Conservation (phyloP, 371 early-diverging fungal species). For the Apophysomyces variabilis region DNA sequence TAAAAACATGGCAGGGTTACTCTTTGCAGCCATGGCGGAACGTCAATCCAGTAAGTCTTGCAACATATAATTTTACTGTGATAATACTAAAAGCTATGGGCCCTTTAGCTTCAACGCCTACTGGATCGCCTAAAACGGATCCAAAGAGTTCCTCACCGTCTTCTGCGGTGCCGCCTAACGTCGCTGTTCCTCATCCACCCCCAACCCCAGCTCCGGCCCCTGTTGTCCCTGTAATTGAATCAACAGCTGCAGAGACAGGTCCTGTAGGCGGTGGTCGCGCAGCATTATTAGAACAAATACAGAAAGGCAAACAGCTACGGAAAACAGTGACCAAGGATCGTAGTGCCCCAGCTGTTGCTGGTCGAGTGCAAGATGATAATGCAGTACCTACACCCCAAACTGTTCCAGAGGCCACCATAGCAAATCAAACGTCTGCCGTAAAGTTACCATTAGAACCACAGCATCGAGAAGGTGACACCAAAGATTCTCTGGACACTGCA, state of each 20-base stretch:
- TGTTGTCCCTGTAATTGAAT: background rate
- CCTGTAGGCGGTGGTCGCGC: slow-evolving; percentile 31
- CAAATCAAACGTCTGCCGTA: slow-evolving; percentile 15
- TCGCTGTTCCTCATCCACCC: slow-evolving; percentile 6
- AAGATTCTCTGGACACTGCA: slow-evolving; percentile 8
- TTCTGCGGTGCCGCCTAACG: background rate
- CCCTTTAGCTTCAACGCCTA: slow-evolving; percentile 7
- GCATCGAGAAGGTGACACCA: slow-evolving; percentile 25
- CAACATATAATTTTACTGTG: background rate
- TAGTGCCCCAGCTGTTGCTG: slow-evolving; percentile 38
- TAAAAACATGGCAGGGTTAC: slow-evolving; percentile 48
- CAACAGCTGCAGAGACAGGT: slow-evolving; percentile 16
- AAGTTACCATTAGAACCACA: slow-evolving; percentile 40
- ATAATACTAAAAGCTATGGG: slow-evolving; percentile 11
- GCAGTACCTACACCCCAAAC: slow-evolving; percentile 62
- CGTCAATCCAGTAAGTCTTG: slow-evolving; percentile 24
- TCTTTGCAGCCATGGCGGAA: slow-evolving; percentile 47
- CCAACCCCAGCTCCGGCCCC: slow-evolving; percentile 14
- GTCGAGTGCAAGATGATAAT: slow-evolving; percentile 28
- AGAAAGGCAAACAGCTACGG: slow-evolving; percentile 36
- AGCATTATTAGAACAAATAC: slow-evolving; percentile 51
- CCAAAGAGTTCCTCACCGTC: slow-evolving; percentile 20
- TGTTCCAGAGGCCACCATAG: background rate
- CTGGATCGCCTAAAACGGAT: background rate
- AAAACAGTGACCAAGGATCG: slow-evolving; percentile 50